Evolutionary conservation across 208 protist genomes (phyloP), one percentile per base, ranked within the genome.

Genomic region (Kentomonas sorsogonicus): DNA sequence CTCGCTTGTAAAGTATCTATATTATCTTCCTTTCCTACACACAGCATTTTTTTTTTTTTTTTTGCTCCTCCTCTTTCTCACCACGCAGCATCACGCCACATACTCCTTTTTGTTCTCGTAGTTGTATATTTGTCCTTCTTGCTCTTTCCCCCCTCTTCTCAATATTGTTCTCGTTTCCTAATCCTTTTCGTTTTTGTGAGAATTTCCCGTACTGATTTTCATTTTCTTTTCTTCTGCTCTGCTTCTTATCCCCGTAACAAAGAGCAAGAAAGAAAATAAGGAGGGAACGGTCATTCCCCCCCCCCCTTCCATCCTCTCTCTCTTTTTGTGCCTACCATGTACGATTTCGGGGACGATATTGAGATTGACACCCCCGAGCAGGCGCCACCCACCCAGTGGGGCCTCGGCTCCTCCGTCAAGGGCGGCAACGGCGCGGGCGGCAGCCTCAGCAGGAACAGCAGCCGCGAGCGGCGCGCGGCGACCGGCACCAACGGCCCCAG

Each of bases 11-110:
- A 26, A 47, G 20, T 67, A 18, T 58, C 58, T 33, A 31, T 64
- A 64, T 53, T 56, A 2, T 50, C 44, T 52, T 53, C 50, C 26
- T 53, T 15, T 29, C 15, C 4, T 20, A 20, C 10, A 46, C 15
- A 51, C 31, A 33, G 50, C 59, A 27, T 46, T 56, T 50, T 65
- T 66, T 34, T 41, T 44, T n/a, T 60, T 47, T 34, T 34, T 39
- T 36, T 62, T 20, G 51, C 29, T 56, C 36, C 20, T 53, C 31
- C 27, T 51, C 45, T 16, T 33, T 58, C 58, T 46, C 43, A 3
- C 34, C 6, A 18, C 6, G n/a, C n/a, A 33, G 22, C 40, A 56
- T 47, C 18, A 39, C 20, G 43, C 3, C 25, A 18, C 51, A 47
- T 47, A 18, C 16, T n/a, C 16, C 16, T 47, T 47, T 41, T 56